Conservation (phyloP, 768 basidiomycete genomes). For the Suillus subalutaceus region DNA sequence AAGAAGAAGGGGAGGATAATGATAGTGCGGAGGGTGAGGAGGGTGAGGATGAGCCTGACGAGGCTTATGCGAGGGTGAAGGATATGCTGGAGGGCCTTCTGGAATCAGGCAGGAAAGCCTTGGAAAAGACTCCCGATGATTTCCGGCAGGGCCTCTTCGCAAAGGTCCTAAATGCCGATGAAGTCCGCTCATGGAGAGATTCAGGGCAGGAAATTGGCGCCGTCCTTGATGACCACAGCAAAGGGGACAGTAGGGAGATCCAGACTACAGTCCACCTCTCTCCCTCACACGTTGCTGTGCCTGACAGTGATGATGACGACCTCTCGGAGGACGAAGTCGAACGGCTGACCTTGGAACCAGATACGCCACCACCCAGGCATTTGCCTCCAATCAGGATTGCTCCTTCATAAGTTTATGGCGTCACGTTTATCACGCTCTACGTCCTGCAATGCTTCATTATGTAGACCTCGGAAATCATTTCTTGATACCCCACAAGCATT, state of each 20-base stretch:
- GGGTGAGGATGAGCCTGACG: slow-evolving; percentile 49
- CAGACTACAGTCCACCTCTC: slow-evolving; percentile 19
- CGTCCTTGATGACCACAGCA: slow-evolving; percentile 16
- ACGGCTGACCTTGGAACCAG: slow-evolving; percentile 22
- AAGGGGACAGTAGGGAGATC: slow-evolving; percentile 22
- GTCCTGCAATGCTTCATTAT: slow-evolving; percentile 16
- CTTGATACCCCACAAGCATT: slow-evolving; percentile 30
- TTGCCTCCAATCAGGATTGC: slow-evolving; percentile 50
- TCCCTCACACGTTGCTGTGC: slow-evolving; percentile 23
- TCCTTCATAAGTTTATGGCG: slow-evolving; percentile 21
- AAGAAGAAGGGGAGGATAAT: slow-evolving; percentile 41
- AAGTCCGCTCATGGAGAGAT: slow-evolving; percentile 63
- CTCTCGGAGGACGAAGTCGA: slow-evolving; percentile 32
- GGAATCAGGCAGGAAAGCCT: slow-evolving; percentile 57
- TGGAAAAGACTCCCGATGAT: slow-evolving; percentile 60
- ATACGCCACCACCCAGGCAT: slow-evolving; percentile 17
- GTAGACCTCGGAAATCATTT: slow-evolving; percentile 28
- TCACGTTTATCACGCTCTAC: slow-evolving; percentile 10
- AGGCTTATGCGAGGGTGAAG: slow-evolving; percentile 64
- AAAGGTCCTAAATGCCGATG: slow-evolving; percentile 76
- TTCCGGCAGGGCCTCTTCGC: slow-evolving; percentile 50
- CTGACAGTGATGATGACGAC: slow-evolving; percentile 19
- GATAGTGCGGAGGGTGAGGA: slow-evolving; percentile 46
- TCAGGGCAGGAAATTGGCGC: slow-evolving; percentile 28
- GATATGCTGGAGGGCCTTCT: slow-evolving; percentile 65